Evolutionary conservation across 108 stramenopile species (phyloP).

Genomic region (Conticribra guillardii): DNA sequence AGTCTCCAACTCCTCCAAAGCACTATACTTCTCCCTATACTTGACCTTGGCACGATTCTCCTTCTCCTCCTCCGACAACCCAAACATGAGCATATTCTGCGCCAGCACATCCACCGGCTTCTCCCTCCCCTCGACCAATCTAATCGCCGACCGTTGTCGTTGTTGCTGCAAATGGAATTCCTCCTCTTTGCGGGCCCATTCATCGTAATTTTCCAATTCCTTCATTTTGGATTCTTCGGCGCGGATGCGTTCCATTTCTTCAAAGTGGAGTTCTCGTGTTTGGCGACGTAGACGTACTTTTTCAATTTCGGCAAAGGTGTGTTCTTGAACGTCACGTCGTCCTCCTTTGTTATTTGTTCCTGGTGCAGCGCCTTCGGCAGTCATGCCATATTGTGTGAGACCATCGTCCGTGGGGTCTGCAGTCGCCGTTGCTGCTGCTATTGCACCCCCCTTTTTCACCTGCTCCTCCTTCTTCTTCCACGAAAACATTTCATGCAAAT

Average conservation of each 20-base stretch:
- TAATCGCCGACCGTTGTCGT: conserved; percentile 86
- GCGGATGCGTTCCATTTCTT: conserved; percentile 93
- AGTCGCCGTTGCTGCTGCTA: conserved; percentile 18
- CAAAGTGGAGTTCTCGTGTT: conserved; percentile 84
- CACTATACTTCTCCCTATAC: conserved; percentile 89
- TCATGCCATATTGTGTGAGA: too few relatives aligned
- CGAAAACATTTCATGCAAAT: conserved; percentile 92
- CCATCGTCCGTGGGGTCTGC: background rate
- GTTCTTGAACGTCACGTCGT: conserved; percentile 54
- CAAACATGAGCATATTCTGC: conserved; percentile 96
- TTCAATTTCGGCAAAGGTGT: conserved; percentile 94
- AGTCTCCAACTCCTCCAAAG: conserved; percentile 76
- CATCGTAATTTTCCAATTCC: conserved; percentile 95
- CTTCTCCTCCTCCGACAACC: conserved; percentile 72
- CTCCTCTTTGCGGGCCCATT: conserved; percentile 98
- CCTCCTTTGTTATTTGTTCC: background rate
- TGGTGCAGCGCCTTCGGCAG: conserved; percentile 3
- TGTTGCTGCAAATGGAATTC: conserved; percentile 96
- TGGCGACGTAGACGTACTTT: conserved; percentile 93
- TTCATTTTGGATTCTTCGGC: conserved; percentile 93
- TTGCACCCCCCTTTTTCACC: background rate
- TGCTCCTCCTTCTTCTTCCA: conserved; percentile 93
- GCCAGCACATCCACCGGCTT: conserved; percentile 95
- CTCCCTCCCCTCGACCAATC: conserved; percentile 93
- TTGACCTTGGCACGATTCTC: conserved; percentile 79